Evolutionary conservation across 2,329 filamentous ascomycete species (phyloP), one percentile per base, ranked within the genome.

Genomic region (Tothia fuscella): DNA sequence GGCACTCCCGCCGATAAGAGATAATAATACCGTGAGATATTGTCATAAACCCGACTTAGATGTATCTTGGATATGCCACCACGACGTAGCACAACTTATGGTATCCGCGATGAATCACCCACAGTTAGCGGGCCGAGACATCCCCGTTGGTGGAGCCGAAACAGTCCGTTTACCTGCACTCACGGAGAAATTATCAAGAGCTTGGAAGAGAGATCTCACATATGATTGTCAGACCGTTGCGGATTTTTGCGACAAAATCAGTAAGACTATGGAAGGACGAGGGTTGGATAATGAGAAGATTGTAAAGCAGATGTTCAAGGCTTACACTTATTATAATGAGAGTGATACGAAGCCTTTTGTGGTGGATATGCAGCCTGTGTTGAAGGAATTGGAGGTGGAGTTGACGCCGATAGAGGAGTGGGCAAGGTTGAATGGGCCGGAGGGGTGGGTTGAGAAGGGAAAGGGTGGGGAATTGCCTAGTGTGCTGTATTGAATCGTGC

Each of bases 281-380:
- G 55, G 57, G 5, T 39, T 63, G n/a, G 56, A 63, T n/a, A 52
- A 49, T 4, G 59, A 60, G 9, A 47, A 46, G 10, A 52, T 63
- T 20, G 49, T 61, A 7, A 53, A 45, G 16, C 57, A 64, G 52
- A 64, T 63, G 61, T 60, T 57, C 48, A 60, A 54, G 47, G 60
- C 60, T 6, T 63, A 63, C 47, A 60, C 60, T 5, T 60, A 58
- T 46, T 63, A 64, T 46, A 62, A 63, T 24, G 57, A 64, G 43
- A 51, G 54, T 12, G 53, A 53, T 12, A 58, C 62, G 16, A 52
- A 57, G 39, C 59, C 59, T 20, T 64, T 64, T 42, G 56, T 56
- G 19, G 49, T 62, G 14, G 55, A 64, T 43, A 63, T 63, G 61
- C 46, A 38, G 1, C 48, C 53, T 3, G 51, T 63, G 3, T 37